Conservation (phyloP, 768 basidiomycete species). For the Udeniomyces megalosporus region DNA sequence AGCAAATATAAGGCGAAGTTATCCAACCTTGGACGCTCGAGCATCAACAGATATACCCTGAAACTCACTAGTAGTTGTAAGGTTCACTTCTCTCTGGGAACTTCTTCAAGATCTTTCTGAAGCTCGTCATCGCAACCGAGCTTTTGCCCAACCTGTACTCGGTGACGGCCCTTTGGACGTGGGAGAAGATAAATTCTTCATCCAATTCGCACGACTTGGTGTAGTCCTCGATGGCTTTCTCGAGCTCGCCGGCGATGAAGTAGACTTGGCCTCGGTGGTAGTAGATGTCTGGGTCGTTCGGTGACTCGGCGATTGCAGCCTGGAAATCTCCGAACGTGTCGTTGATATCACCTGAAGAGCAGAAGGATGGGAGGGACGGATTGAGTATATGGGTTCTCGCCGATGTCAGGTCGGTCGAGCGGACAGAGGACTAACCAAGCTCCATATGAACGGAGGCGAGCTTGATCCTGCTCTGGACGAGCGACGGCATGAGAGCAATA, state of each 20-base stretch:
- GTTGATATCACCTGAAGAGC: conserved; percentile 39
- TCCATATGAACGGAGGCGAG: conserved; percentile 97
- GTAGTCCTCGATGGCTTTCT: conserved; percentile 76
- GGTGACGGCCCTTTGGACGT: conserved; percentile 92
- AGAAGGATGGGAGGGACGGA: background rate
- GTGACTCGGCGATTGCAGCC: conserved; percentile 62
- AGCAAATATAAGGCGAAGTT: background rate
- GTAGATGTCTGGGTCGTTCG: conserved; percentile 83
- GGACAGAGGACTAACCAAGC: conserved; percentile 35
- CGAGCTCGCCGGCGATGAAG: conserved; percentile 86
- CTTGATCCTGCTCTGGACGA: conserved; percentile 85
- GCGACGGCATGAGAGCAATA: conserved; percentile 44
- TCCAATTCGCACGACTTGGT: conserved; percentile 76
- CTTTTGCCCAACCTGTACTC: conserved; percentile 84
- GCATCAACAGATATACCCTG: too few relatives aligned
- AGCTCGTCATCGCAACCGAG: conserved; percentile 68
- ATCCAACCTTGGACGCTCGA: background rate
- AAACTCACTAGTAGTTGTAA: conserved; percentile 72
- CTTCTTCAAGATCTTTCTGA: conserved; percentile 62
- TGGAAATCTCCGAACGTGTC: conserved; percentile 85
- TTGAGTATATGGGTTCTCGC: too few relatives aligned
- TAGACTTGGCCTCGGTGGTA: conserved; percentile 98
- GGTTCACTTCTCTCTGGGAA: conserved; percentile 83
- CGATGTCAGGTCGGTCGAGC: background rate
- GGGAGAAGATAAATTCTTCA: conserved; percentile 78